Conservation (phyloP, 495 filamentous ascomycete genomes). For the Penicillium pulvis region DNA sequence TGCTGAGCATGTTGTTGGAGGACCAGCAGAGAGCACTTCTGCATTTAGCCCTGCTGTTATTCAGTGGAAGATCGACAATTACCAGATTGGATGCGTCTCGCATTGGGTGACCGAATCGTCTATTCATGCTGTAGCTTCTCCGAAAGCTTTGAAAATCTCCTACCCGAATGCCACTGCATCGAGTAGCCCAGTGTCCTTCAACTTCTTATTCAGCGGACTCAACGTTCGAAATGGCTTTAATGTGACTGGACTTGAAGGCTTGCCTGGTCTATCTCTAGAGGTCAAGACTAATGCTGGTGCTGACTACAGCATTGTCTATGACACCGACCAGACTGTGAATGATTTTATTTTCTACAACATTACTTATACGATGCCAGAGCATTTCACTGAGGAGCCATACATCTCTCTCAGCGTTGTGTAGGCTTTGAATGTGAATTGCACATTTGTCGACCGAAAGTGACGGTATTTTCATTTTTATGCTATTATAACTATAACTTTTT, state of each 20-base stretch:
- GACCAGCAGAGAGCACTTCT: slow-evolving; percentile 31
- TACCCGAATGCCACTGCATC: slow-evolving; percentile 34
- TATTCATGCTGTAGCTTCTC: slow-evolving; percentile 33
- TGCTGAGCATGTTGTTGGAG: slow-evolving; percentile 39
- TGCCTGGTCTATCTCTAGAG: slow-evolving; percentile 24
- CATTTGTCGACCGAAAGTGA: too few species aligned
- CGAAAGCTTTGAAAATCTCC: slow-evolving; percentile 34
- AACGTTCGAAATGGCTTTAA: slow-evolving; percentile 16
- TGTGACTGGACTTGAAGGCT: slow-evolving; percentile 29
- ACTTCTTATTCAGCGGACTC: slow-evolving; percentile 24
- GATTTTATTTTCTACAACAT: slow-evolving; percentile 43
- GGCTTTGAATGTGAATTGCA: background rate
- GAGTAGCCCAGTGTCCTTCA: slow-evolving; percentile 21
- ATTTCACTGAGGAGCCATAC: slow-evolving; percentile 28
- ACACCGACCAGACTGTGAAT: slow-evolving; percentile 24
- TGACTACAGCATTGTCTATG: slow-evolving; percentile 21
- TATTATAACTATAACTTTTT: too few species aligned
- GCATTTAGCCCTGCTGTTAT: slow-evolving; percentile 43
- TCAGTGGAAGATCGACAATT: slow-evolving; percentile 37
- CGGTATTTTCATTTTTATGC: too few species aligned
- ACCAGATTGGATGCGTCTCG: slow-evolving; percentile 23
- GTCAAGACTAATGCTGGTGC: slow-evolving; percentile 17
- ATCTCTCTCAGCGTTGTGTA: slow-evolving; percentile 28
- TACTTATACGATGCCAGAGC: slow-evolving; percentile 34
- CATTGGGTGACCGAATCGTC: slow-evolving; percentile 34